Evolutionary conservation across 257 asterid genomes (phyloP).

Genomic region (Fraxinus americana): DNA sequence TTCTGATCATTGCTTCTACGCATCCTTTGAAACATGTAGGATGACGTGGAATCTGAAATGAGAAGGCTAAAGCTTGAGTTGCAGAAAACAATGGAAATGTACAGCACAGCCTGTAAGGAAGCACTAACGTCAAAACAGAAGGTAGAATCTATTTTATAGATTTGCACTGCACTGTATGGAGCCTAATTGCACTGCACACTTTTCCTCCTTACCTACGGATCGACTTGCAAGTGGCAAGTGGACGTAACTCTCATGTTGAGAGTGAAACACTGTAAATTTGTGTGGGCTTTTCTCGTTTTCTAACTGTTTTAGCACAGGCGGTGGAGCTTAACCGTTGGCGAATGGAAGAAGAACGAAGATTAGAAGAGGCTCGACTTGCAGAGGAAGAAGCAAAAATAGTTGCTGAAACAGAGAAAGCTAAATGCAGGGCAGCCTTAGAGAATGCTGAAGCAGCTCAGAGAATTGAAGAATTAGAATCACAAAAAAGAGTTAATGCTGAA

Average conservation of each 20-base stretch:
- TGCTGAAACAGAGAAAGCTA: constrained; percentile 42
- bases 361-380: constrained; percentile 50
- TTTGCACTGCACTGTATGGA: not conserved
- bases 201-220: too few species aligned
- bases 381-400: constrained; percentile 46
- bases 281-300: not conserved
- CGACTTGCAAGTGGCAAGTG: not conserved
- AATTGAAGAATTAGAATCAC: constrained; percentile 45
- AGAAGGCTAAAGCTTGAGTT: constrained; percentile 79
- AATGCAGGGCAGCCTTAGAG: constrained; percentile 38
- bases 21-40: constrained; percentile 40
- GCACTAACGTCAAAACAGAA: constrained; percentile 72
- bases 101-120: constrained; percentile 80
- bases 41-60: constrained; percentile 80
- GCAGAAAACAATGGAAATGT: constrained; percentile 81
- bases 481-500: constrained; percentile 44
- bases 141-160: constrained; percentile 38
- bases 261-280: not conserved
- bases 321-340: constrained; percentile 75
- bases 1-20: constrained; percentile 10
- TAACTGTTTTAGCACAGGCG: constrained; percentile 44
- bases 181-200: too few species aligned
- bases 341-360: constrained; percentile 67
- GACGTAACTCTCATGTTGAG: not conserved
- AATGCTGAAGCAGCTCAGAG: constrained; percentile 49